Evolutionary conservation across 2,329 filamentous ascomycete species (phyloP).

Genomic region (Biscogniauxia sp.): DNA sequence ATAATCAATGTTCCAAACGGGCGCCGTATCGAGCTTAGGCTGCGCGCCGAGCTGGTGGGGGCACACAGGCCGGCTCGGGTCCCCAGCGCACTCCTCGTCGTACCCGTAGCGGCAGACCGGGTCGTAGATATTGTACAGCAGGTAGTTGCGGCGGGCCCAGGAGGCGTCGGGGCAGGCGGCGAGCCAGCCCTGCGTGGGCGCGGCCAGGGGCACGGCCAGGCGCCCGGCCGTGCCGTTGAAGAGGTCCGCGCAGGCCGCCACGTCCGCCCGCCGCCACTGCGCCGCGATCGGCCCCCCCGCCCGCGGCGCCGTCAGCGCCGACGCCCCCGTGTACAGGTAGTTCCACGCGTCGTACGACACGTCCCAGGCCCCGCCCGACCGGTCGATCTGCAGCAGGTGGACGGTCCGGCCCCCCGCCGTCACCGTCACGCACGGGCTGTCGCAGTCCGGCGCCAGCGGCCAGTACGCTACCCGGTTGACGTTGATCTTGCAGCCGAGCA

Average conservation of each 20-base stretch:
- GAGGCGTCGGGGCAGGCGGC: slow-evolving; percentile 38
- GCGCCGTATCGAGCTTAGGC: slow-evolving; percentile 33
- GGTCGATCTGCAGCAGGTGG: slow-evolving; percentile 58
- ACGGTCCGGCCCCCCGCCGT: slow-evolving; percentile 47
- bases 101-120: slow-evolving; percentile 44
- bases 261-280: slow-evolving; percentile 39
- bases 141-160: slow-evolving; percentile 49
- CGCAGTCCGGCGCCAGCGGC: slow-evolving; percentile 51
- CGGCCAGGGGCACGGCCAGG: slow-evolving; percentile 43
- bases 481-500: slow-evolving; percentile 60
- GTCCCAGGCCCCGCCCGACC: slow-evolving; percentile 55
- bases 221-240: slow-evolving; percentile 50
- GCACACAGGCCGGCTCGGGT: slow-evolving; percentile 38
- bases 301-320: slow-evolving; percentile 45
- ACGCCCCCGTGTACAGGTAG: slow-evolving; percentile 49
- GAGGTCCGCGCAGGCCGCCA: slow-evolving; percentile 45
- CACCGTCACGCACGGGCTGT: slow-evolving; percentile 56
- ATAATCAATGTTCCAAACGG: slow-evolving; percentile 49
- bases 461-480: slow-evolving; percentile 62
- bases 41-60: slow-evolving; percentile 40
- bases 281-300: slow-evolving; percentile 49
- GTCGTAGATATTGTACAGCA: slow-evolving; percentile 52
- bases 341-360: slow-evolving; percentile 63
- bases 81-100: slow-evolving; percentile 41
- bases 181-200: slow-evolving; percentile 6